Evolutionary conservation across 139 green algal species (phyloP).

Genomic region (Dunaliella primolecta): DNA sequence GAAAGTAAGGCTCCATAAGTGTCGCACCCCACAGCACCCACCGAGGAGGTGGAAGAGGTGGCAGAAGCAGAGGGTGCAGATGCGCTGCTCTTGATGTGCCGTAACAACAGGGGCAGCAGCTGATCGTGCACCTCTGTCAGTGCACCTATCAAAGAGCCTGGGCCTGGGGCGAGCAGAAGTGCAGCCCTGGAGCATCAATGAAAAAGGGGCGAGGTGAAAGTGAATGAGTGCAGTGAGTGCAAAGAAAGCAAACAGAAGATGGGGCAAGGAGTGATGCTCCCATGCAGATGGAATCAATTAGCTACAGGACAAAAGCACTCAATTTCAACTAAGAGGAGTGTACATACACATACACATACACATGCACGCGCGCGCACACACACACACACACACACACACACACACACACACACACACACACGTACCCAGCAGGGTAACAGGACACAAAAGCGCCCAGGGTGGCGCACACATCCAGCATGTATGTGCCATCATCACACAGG

Average conservation of each 20-base stretch:
- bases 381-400: not conserved
- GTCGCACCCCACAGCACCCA: too few relatives aligned
- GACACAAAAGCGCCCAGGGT: conserved; percentile 61
- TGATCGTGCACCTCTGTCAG: conserved; percentile 46
- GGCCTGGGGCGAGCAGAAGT: conserved; percentile 14
- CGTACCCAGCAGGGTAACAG: conserved; percentile 32
- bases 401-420: not conserved
- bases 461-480: conserved; percentile 60
- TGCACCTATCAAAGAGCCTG: conserved; percentile 27
- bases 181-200: conserved; percentile 7
- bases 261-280: too few relatives aligned
- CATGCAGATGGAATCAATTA: too few relatives aligned
- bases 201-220: too few relatives aligned
- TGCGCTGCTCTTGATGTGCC: not conserved
- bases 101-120: conserved; percentile 31
- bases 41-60: too few relatives aligned
- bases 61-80: not conserved
- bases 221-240: too few relatives aligned
- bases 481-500: conserved; percentile 58
- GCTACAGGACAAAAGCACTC: too few relatives aligned
- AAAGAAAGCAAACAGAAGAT: too few relatives aligned
- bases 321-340: too few relatives aligned
- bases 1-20: too few relatives aligned
- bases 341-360: not conserved
- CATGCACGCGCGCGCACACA: not conserved